These are phyloP conservation scores for Ramaria rubella DNA, from an alignment of 768 basidiomycete genomes.

Conservation along the genomic window DNA sequence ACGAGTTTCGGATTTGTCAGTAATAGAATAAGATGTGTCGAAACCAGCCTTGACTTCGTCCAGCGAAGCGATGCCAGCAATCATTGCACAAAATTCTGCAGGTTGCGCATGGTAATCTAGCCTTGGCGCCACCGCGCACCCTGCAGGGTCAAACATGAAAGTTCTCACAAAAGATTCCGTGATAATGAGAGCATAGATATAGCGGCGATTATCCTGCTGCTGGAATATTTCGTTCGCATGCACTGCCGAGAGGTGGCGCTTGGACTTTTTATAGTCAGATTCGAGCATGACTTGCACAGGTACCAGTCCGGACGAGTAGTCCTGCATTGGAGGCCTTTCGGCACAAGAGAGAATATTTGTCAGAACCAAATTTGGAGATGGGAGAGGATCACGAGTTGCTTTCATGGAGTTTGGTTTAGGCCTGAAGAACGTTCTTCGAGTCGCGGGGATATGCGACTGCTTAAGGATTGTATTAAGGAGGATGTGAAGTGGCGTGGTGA, in stretches of 20 bases:
- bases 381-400: neutral
- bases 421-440: neutral
- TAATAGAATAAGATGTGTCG: neutral
- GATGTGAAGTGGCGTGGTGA: neutral
- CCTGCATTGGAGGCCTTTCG: neutral
- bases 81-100: neutral
- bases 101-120: neutral
- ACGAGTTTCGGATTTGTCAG: neutral
- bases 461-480: neutral
- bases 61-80: neutral
- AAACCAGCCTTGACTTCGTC: constrained; percentile 4
- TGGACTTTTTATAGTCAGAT: neutral
- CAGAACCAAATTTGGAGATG: neutral
- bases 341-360: neutral
- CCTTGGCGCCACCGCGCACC: neutral
- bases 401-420: neutral
- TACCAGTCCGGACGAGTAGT: constrained; percentile 1
- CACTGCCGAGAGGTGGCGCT: neutral
- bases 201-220: neutral
- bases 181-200: neutral
- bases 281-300: constrained; percentile 7
- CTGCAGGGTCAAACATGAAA: constrained; percentile 1
- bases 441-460: neutral
- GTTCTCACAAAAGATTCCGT: neutral
- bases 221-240: constrained; percentile 4